Evolutionary conservation across 164 flowering plant genomes (phyloP), one percentile per base, ranked within the genome.

Genomic region (Vitis cinerea): DNA sequence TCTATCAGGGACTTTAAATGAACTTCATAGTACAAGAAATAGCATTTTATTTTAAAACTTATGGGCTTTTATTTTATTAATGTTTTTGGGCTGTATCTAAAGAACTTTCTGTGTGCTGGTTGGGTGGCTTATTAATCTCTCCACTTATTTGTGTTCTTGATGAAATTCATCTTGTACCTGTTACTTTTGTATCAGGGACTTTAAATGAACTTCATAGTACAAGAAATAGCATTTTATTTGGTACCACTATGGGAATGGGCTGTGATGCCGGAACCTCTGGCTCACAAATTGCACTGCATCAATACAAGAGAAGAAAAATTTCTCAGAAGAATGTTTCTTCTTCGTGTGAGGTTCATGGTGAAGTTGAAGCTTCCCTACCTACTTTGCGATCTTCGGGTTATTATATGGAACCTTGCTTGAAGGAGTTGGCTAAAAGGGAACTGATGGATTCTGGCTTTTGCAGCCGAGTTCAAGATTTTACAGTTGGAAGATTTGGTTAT

Each of bases 401-500:
- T 73, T 96, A 71, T 66, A 83, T 81, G 65, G 61, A 82, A 17
- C 99, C 99, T 59, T 89, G 82, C 51, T 68, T 88, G 80, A 61
- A 75, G 60, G 89, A 90, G 31, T 80, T 96, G 82, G 83, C 82
- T 49, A 64, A 65, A 3, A 50, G 60, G 54, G 95, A 88, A 73
- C 69, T 67, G 15, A 31, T 52, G 16, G 83, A 87, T 73, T 88
- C 92, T 51, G 93, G 90, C 17, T 82, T 85, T 67, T 88, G 85
- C 72, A 69, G 82, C 51, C 79, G 88, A 66, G 95, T 96, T 74
- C 78, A 65, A 27, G 75, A 87, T 74, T 93, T 96, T 72, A 80
- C 80, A 8, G 85, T 96, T 74, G 99, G 99, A 57, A 90, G 97
- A 78, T 31, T 79, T 71, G 97, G 97, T 64, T 89, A 90, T 84